Conservation (phyloP, 108 stramenopile species). For the Nitzschia sp. region DNA sequence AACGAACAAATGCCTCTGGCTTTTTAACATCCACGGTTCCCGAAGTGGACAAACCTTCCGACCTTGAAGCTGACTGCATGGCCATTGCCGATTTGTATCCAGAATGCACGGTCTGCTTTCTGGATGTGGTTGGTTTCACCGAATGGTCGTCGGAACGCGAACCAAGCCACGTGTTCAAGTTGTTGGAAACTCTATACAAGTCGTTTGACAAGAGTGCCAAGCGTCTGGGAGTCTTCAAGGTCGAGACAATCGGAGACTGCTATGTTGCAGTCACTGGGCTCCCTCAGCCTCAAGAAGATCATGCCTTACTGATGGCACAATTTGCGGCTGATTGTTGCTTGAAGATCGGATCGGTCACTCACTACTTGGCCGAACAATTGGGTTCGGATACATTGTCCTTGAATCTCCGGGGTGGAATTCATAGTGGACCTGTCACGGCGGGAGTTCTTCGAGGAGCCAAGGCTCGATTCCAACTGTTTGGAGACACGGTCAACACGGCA, state of each 20-base stretch:
- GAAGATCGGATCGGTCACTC: neutral
- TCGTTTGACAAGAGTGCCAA: slow-evolving; percentile 2
- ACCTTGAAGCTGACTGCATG: neutral
- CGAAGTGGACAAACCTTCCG: neutral
- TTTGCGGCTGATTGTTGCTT: slow-evolving; percentile 1
- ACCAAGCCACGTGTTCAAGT: slow-evolving; percentile 8
- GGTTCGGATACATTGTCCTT: slow-evolving; percentile 1
- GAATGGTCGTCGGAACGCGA: neutral
- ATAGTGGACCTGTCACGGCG: slow-evolving; percentile 17
- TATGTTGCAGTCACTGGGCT: slow-evolving; percentile 6
- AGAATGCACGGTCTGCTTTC: neutral
- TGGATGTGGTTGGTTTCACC: slow-evolving; percentile 6
- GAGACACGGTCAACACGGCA: slow-evolving; percentile 23
- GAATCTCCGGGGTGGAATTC: neutral
- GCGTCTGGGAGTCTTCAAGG: neutral
- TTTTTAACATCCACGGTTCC: no score
- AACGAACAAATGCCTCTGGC: neutral
- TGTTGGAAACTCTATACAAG: slow-evolving; percentile 3
- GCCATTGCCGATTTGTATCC: slow-evolving; percentile 3
- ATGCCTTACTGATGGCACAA: neutral
- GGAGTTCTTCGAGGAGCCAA: slow-evolving; percentile 15
- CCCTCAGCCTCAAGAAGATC: neutral
- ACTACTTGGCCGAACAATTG: neutral
- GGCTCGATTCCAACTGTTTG: slow-evolving; percentile 21
- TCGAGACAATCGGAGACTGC: slow-evolving; percentile 8